These are phyloP conservation scores for Pythium brachiatum DNA, from an alignment of 352 stramenopile species.

Conservation along the genomic window DNA sequence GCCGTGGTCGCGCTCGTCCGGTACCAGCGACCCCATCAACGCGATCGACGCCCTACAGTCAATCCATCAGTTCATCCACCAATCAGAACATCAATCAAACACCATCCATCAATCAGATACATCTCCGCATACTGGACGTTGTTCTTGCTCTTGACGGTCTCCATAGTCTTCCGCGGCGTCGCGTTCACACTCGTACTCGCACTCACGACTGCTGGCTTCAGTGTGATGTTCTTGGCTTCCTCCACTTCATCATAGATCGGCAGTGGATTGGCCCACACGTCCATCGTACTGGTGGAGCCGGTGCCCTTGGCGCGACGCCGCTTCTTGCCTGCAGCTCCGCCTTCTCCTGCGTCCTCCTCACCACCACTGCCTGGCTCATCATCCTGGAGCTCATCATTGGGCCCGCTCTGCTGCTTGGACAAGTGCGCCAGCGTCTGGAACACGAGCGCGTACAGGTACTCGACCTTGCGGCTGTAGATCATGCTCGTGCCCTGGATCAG, in stretches of 20 bases:
- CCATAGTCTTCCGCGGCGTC: neutral
- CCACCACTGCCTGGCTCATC: conserved; percentile 26
- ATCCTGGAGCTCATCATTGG: conserved; percentile 17
- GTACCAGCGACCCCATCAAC: conserved; percentile 77
- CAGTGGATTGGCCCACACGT: conserved; percentile 57
- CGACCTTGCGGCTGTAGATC: conserved; percentile 95
- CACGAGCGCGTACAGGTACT: conserved; percentile 93
- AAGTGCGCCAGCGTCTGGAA: conserved; percentile 89
- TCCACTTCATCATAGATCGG: conserved; percentile 62
- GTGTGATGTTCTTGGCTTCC: conserved; percentile 61
- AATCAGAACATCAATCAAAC: neutral
- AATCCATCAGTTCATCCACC: conserved; percentile 1
- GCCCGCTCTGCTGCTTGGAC: conserved; percentile 52
- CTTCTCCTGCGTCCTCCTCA: conserved; percentile 6
- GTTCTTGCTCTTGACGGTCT: conserved; percentile 50
- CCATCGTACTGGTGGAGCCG: neutral
- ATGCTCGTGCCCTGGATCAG: conserved; percentile 92
- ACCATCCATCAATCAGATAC: neutral
- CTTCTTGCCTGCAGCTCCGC: conserved; percentile 6
- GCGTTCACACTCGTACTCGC: neutral
- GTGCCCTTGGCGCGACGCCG: neutral
- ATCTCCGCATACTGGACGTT: conserved; percentile 51
- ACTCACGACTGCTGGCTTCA: conserved; percentile 24
- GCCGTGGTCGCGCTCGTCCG: conserved; percentile 71
- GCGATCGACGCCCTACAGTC: conserved; percentile 61